Base-by-base conservation (phyloP, 139 green algal genomes). In the Coccomyxa sp. region DNA sequence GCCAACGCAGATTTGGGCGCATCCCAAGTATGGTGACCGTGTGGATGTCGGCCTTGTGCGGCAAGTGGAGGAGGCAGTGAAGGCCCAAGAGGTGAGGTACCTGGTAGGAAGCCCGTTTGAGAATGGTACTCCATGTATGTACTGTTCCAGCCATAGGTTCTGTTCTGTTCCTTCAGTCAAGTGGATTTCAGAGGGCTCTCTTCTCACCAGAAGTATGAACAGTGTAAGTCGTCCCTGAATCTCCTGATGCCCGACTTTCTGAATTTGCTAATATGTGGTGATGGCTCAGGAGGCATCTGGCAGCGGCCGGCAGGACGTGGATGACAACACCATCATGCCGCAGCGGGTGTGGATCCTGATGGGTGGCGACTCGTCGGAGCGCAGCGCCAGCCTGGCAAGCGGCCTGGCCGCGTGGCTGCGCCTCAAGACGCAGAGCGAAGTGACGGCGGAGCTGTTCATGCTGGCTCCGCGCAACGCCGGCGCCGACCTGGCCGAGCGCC, bases 321-420 rank as follows among this genome's bases (percentile, higher is more conserved):
- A 66, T 25, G 63, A 85, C 45, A 17, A 68, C 67, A 45, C 68
- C 28, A 58, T 59, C 21, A 58, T 68, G n/a, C 71, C 80, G 14
- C 63, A 83, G 67, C 84, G 86, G 13, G 92, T 96, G 77, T 95
- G 87, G 83, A 90, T 96, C 76, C 83, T 96, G 27, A 92, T 95
- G 81, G 93, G 93, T 14, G 93, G 93, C 15, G 86, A 90, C 67
- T 88, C 87, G 12, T 80, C 84, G 11, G 88, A 90, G 60, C 88
- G 92, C 3, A 89, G 92, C 82, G 63, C 60, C 66, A 80, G 80
- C n/a, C 67, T 91, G 57, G 75, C 28, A 0, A 85, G 79, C 23
- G 88, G 88, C 30, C 38, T 78, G 16, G 83, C 84, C 51, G 79
- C 85, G 3, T 77, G 27, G 23, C 71, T 77, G 71, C 71, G 16